Evolutionary conservation across 1,284 basidiomycete genomes (phyloP).

Genomic region (Cutaneotrichosporon cyanovorans): DNA sequence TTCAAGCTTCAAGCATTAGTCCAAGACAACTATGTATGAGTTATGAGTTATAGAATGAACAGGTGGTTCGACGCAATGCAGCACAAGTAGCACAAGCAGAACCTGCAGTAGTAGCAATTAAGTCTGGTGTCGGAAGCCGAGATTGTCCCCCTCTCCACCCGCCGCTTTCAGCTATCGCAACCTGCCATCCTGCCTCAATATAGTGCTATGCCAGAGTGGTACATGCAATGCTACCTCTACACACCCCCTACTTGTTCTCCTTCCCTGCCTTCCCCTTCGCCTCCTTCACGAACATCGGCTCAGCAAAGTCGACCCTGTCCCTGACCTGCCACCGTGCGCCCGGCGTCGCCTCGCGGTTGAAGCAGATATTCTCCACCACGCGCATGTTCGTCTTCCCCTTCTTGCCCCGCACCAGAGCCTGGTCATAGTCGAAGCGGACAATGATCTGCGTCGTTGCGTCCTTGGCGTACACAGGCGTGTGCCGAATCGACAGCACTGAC

Average conservation of each 20-base stretch:
- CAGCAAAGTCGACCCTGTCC: slow-evolving; percentile 1
- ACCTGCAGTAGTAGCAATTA: no score
- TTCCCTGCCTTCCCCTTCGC: no score
- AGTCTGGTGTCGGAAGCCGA: no score
- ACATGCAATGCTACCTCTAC: neutral
- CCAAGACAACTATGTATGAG: no score
- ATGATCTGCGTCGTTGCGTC: slow-evolving; percentile 3
- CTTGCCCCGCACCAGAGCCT: slow-evolving; percentile 1
- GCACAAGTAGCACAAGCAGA: no score
- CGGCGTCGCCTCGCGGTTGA: neutral
- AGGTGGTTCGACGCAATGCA: no score
- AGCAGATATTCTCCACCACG: slow-evolving; percentile 9
- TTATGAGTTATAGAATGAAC: no score
- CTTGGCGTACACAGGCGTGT: slow-evolving; percentile 1
- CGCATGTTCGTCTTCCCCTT: neutral
- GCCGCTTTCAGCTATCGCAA: no score
- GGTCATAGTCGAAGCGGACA: slow-evolving; percentile 10
- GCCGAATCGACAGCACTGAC: slow-evolving; percentile 4
- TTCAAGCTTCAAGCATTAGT: no score
- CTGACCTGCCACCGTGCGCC: slow-evolving; percentile 3
- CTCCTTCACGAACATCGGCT: neutral
- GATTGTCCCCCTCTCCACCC: no score
- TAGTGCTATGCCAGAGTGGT: slow-evolving; percentile 5
- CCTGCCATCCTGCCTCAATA: neutral
- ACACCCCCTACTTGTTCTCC: neutral